Percentiles rank a stretch among this genome's conserved stretches.
Conservation (phyloP, 1,284 basidiomycete species). For the Thelephora terrestris region DNA sequence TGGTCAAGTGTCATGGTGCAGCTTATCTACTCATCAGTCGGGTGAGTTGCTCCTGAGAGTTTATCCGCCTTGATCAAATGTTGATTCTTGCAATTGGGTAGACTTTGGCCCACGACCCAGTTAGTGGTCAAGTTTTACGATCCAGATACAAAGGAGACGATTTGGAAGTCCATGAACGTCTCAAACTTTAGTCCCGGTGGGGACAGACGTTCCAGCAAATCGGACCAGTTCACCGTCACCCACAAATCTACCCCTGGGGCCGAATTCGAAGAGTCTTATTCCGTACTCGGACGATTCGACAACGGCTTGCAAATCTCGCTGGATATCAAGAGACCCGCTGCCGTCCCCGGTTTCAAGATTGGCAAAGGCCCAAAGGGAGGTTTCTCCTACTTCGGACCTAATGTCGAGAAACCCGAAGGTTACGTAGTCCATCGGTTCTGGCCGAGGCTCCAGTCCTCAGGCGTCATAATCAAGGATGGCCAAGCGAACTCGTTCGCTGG, state of each 20-base stretch:
- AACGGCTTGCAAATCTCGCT: constrained; percentile 77
- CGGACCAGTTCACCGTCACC: constrained; percentile 82
- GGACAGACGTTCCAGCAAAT: constrained; percentile 85
- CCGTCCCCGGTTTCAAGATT: constrained; percentile 84
- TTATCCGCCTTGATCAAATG: constrained; percentile 1
- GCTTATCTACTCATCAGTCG: constrained; percentile 91
- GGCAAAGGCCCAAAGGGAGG: constrained; percentile 86
- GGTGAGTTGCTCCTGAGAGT: constrained; percentile 46
- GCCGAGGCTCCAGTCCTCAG: constrained; percentile 61
- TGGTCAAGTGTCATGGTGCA: constrained; percentile 82
- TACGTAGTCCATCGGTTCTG: constrained; percentile 91
- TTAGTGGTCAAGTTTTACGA: constrained; percentile 91
- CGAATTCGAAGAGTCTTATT: constrained; percentile 68
- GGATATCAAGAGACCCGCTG: constrained; percentile 58
- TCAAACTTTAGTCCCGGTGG: constrained; percentile 71
- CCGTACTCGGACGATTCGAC: constrained; percentile 73
- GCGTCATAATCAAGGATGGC: constrained; percentile 69
- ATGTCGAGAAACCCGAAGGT: constrained; percentile 69
- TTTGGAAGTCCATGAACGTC: constrained; percentile 90
- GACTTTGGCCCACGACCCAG: constrained; percentile 91
- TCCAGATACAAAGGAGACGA: constrained; percentile 64
- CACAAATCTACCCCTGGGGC: constrained; percentile 55
- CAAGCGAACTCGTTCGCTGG: constrained; percentile 59
- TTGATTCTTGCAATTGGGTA: constrained; percentile 19
- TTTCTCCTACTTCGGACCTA: constrained; percentile 82